Evolutionary conservation across 2,329 filamentous ascomycete genomes (phyloP), one percentile per base, ranked within the genome.

Genomic region (Colletotrichum navitas): DNA sequence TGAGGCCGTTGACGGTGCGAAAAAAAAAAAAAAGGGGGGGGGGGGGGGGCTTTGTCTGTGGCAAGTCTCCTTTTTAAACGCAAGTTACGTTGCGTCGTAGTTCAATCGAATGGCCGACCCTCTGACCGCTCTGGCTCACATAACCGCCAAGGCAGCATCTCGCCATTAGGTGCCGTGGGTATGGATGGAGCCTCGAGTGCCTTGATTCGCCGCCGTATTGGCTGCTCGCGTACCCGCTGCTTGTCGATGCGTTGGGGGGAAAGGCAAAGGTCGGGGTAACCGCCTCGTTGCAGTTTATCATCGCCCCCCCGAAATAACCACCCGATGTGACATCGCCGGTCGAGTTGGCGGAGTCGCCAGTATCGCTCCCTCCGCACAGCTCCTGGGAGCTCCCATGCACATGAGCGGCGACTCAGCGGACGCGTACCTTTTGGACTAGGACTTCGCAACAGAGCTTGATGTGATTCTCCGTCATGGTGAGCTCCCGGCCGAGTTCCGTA

Each of bases 61-160:
- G 29, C 14, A 29, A 29, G 58, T n/a, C 41, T 43, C 58, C 29
- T 5, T n/a, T 21, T 24, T 34, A 26, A 51, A 63, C 47, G 58
- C 55, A 61, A 34, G 41, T 43, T 34, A 6, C 29, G 29, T 24
- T n/a, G 29, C 55, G 12, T 29, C 36, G 18, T 26, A 63, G 49
- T 26, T 34, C 58, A 62, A 59, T 58, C 36, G n/a, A 52, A 55
- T 18, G 34, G n/a, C 26, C 21, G 34, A 29, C 26, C 21, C 26
- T 62, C 26, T 58, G 43, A 51, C 26, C 54, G 21, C 34, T 49
- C 29, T 54, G 68, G 10, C 64, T 56, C 68, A 45, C 52, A 59
- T 71, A 63, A 54, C 68, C 68, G 65, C 68, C 52, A 52, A 63
- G 43, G 49, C 68, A 63, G 65, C 52, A 68, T 71, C 64, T 60